These are phyloP conservation scores for Penicillium decumbens DNA, from an alignment of 2,329 filamentous ascomycete species.

Conservation along the genomic window DNA sequence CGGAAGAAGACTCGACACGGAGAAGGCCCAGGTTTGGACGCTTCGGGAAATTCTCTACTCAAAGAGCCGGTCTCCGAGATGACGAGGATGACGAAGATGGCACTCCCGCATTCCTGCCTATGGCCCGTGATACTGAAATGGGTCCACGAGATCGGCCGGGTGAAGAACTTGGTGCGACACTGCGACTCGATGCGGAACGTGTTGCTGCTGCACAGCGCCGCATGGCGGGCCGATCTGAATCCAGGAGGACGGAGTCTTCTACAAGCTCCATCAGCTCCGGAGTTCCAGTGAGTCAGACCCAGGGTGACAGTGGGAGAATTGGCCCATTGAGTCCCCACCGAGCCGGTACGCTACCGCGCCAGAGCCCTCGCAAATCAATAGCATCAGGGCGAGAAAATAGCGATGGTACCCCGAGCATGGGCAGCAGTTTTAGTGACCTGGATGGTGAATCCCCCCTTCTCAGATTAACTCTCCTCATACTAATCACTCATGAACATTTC, in stretches of 20 bases:
- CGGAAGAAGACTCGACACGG: conserved; percentile 24
- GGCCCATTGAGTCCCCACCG: conserved; percentile 44
- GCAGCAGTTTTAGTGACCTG: conserved; percentile 62
- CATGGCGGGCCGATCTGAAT: conserved; percentile 23
- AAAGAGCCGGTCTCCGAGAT: conserved; percentile 31
- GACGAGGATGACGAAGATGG: conserved; percentile 45
- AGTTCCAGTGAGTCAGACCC: conserved; percentile 23
- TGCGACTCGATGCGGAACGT: conserved; percentile 35
- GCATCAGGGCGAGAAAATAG: conserved; percentile 43
- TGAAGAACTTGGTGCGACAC: conserved; percentile 40
- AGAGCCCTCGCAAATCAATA: conserved; percentile 44
- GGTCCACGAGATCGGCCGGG: conserved; percentile 19
- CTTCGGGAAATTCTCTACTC: conserved; percentile 40
- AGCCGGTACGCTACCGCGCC: conserved; percentile 45
- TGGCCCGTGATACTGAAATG: conserved; percentile 25
- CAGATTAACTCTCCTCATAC: not conserved
- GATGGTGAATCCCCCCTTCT: conserved; percentile 46
- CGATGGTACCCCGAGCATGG: conserved; percentile 58
- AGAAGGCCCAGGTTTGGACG: conserved; percentile 32
- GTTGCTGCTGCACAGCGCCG: conserved; percentile 27
- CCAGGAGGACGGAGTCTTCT: conserved; percentile 28
- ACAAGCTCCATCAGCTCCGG: conserved; percentile 39
- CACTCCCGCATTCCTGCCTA: conserved; percentile 45
- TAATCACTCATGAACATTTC: not conserved
- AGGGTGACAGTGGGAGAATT: conserved; percentile 18